Evolutionary conservation across 768 basidiomycete species (phyloP).

Genomic region (Mycena kentingensis): DNA sequence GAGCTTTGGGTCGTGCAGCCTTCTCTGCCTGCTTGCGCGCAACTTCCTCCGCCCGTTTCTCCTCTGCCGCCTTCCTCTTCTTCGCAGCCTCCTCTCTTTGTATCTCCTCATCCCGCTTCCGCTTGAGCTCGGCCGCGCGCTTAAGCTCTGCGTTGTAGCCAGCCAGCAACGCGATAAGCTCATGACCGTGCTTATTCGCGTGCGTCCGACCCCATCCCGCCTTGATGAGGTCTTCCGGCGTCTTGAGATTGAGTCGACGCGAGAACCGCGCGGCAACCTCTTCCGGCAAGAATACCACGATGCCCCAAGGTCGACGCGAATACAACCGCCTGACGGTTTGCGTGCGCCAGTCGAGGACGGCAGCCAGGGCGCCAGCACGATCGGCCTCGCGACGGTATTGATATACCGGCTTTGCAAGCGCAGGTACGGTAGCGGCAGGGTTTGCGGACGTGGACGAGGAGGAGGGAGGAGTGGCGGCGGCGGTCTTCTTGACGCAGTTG

Average conservation of each 20-base stretch:
- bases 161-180: conserved; percentile 19
- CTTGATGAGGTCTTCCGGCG: conserved; percentile 18
- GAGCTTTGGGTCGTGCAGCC: not conserved
- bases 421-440: not conserved
- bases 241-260: conserved; percentile 11
- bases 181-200: conserved; percentile 23
- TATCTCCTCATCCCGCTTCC: not conserved
- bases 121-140: not conserved
- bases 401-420: not conserved
- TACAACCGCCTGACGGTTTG: not conserved
- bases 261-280: conserved; percentile 23
- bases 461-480: not conserved
- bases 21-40: not conserved
- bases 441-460: not conserved
- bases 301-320: conserved; percentile 1
- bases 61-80: not conserved
- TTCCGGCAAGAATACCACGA: conserved; percentile 16
- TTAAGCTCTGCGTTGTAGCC: not conserved
- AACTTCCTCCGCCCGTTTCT: not conserved
- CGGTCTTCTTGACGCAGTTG: conserved; percentile 7
- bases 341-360: not conserved
- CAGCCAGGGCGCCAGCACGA: not conserved
- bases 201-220: conserved; percentile 12
- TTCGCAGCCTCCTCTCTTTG: conserved; percentile 2
- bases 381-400: not conserved